Percentiles rank a stretch among this genome's conserved stretches.
Conservation (phyloP, 106 monocot species). For the Hemerocallis citrina region DNA sequence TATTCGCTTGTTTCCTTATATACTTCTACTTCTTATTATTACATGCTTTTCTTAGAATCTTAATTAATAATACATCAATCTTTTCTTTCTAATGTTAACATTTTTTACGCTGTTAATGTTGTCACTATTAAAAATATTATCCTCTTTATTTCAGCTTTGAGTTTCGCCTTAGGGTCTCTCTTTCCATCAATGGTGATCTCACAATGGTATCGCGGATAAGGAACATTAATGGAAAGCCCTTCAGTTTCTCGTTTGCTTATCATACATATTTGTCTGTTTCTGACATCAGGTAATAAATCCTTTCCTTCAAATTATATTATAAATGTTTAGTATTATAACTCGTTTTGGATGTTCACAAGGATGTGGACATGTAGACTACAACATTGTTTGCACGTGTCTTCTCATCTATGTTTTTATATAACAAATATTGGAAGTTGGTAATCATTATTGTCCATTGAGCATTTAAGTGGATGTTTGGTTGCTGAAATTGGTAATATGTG, state of each 20-base stretch:
- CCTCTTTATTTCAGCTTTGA: conserved; percentile 62
- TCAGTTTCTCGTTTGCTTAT: conserved; percentile 81
- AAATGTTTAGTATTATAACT: too few species aligned
- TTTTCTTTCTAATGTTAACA: not conserved
- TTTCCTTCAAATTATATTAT: too few species aligned
- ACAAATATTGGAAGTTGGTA: too few species aligned
- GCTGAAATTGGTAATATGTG: too few species aligned
- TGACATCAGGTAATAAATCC: conserved; percentile 62
- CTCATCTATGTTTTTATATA: too few species aligned
- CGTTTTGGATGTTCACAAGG: too few species aligned
- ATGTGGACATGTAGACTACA: too few species aligned
- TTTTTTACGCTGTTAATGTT: too few species aligned
- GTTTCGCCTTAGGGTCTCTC: conserved; percentile 69
- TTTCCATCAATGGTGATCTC: conserved; percentile 64
- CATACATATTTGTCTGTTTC: conserved; percentile 89
- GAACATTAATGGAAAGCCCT: conserved; percentile 78
- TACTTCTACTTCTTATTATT: too few species aligned
- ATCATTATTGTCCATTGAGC: too few species aligned
- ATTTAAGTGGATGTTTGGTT: too few species aligned
- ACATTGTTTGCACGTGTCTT: too few species aligned
- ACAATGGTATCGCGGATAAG: conserved; percentile 67
- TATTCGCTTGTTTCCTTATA: not conserved
- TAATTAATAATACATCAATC: not conserved
- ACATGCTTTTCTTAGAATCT: not conserved
- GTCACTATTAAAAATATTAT: not conserved